These are phyloP conservation scores for Asclepias syriaca DNA, from an alignment of 257 asterid genomes.

Conservation along the genomic window DNA sequence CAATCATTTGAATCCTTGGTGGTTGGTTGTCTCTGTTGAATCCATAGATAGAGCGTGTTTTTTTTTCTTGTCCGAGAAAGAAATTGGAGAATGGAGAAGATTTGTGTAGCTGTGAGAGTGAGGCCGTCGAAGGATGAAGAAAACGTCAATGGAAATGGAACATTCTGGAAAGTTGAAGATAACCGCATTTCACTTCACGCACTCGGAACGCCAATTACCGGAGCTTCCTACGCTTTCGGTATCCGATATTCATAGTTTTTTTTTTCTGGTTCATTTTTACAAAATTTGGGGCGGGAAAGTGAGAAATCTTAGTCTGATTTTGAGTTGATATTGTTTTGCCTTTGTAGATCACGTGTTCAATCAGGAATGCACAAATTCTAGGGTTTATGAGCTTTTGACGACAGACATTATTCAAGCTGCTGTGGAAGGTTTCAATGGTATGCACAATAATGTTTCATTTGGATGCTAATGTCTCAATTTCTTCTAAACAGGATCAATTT, in stretches of 20 bases:
- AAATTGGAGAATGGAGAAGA: conserved; percentile 66
- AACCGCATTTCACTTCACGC: conserved; percentile 80
- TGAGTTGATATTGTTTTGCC: background rate
- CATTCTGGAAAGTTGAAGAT: conserved; percentile 71
- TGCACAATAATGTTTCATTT: background rate
- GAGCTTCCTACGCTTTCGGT: conserved; percentile 83
- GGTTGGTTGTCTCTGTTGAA: background rate
- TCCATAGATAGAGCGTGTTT: background rate
- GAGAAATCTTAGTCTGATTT: background rate
- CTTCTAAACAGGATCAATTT: background rate
- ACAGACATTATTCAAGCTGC: conserved; percentile 74
- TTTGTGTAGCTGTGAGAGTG: conserved; percentile 87
- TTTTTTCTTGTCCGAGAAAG: background rate
- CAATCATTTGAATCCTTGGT: background rate
- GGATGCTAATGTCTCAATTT: background rate
- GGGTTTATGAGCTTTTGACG: conserved; percentile 71
- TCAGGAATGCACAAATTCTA: conserved; percentile 62
- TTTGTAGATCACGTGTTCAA: conserved; percentile 84
- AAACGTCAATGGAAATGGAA: conserved; percentile 34
- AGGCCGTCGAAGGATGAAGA: conserved; percentile 67
- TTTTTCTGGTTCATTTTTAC: too few relatives aligned
- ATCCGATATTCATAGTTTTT: background rate
- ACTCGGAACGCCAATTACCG: conserved; percentile 72
- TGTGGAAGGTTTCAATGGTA: conserved; percentile 88
- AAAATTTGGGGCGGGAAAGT: background rate